Base-by-base conservation (phyloP, 108 stramenopile species). In the Chaetoceros muelleri region DNA sequence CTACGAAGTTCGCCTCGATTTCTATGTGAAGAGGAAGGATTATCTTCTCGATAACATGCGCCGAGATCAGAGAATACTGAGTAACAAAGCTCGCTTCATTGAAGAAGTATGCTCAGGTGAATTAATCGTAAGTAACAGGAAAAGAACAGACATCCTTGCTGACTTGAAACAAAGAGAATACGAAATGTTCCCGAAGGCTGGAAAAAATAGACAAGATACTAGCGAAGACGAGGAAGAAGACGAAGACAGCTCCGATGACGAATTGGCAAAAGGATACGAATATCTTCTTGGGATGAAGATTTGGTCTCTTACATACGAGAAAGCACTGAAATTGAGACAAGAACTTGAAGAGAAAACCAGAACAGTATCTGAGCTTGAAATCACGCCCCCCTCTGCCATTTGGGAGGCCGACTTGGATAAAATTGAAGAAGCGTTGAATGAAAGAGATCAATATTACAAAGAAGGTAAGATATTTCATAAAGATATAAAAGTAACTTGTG, bases 251-350 rank as follows among this genome's bases (percentile, higher is more conserved):
- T 64, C 79, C 23, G 70, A 68, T 48, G 60, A 73, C 29, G 72
- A 80, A 27, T 78, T 97, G 26, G 79, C 89, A 22, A 85, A 81
- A 55, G 99, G 99, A 0, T 99, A 98, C 69, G 95, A 99, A 63
- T 99, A 99, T 76, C 78, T 99, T 24, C 85, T 99, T 26, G 89
- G 92, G 46, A 94, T 99, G 97, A 95, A 95, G 66, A 76, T 99
- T 53, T 98, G 97, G 98, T 86, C 71, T 46, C 78, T 99, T n/a
- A 98, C 99, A 0, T 76, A 75, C 44, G 99, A 99, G 74, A 93
- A 84, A 64, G 97, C 96, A 7, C 78, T 86, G 40, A 72, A 93
- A 53, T 84, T 99, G 45, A 79, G 83, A 24, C 74, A 50, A 29
- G 73, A 97, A 63, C 88, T 90, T 28, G 80, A 58, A 31, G 89